Evolutionary conservation across 192 early-diverging fungal genomes (phyloP).

Genomic region (Gonapodya prolifera): DNA sequence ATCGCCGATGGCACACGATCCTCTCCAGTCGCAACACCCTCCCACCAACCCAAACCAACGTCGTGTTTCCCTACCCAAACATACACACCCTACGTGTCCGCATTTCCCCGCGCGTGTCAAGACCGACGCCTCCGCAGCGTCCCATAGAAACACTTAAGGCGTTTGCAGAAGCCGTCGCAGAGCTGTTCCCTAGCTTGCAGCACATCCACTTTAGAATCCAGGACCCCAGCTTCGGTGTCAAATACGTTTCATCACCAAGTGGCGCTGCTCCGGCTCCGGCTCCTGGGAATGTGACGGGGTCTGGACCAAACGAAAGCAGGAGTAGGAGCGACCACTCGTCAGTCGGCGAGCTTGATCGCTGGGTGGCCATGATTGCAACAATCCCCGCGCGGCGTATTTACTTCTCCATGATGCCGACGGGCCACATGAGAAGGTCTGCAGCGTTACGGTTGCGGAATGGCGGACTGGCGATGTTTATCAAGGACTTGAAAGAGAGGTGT

Average conservation of each 20-base stretch:
- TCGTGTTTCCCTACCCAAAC: not conserved
- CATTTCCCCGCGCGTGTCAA: not conserved
- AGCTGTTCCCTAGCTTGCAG: not conserved
- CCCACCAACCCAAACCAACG: not conserved
- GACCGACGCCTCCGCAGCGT: not conserved
- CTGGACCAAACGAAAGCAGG: too few species aligned
- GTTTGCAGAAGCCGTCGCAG: not conserved
- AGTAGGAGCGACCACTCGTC: too few species aligned
- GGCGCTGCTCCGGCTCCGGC: too few species aligned
- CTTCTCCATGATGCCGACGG: not conserved
- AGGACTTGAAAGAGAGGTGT: not conserved
- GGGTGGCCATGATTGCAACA: not conserved
- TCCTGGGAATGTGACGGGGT: too few species aligned
- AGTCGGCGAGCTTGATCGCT: not conserved
- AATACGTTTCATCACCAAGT: not conserved
- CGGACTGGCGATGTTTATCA: not conserved
- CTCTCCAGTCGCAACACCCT: not conserved
- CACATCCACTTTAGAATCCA: not conserved
- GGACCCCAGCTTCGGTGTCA: not conserved
- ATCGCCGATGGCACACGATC: not conserved
- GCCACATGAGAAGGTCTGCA: not conserved
- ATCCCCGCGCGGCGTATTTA: not conserved
- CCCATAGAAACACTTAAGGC: not conserved
- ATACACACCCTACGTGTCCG: not conserved
- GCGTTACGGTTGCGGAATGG: not conserved